phyloP scores from a whole-genome alignment of 805 yeast species.

The Saturnispora serradocipensis region DNA sequence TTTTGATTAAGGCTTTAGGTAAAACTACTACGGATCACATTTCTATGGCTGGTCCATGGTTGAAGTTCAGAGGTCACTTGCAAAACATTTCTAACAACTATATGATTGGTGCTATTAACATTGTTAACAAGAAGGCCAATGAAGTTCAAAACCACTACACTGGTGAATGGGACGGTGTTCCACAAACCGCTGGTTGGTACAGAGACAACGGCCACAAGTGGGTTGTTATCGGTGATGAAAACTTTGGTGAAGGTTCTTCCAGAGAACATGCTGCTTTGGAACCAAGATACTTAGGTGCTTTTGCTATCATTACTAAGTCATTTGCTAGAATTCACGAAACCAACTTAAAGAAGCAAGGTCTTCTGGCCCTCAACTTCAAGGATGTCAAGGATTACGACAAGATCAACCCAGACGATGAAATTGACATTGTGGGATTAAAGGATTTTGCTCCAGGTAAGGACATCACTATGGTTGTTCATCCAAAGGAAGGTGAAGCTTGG shows the following conservation, averaged over 20 bases:
- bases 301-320: constrained; percentile 94
- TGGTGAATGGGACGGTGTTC: constrained; percentile 89
- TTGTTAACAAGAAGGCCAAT: constrained; percentile 94
- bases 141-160: constrained; percentile 81
- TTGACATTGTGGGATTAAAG: constrained; percentile 78
- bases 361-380: constrained; percentile 90
- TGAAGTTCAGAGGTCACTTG: constrained; percentile 99
- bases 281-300: constrained; percentile 98
- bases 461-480: constrained; percentile 67
- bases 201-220: constrained; percentile 86
- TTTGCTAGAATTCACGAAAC: constrained; percentile 99
- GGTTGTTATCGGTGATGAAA: constrained; percentile 98
- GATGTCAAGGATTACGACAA: constrained; percentile 87
- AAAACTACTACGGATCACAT: constrained; percentile 99
- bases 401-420: constrained; percentile 83
- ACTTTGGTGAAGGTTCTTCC: constrained; percentile 99
- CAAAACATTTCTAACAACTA: constrained; percentile 98
- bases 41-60: constrained; percentile 99
- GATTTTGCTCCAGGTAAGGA: constrained; percentile 90
- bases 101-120: constrained; percentile 98
- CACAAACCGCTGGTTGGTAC: constrained; percentile 93
- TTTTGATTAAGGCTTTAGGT: constrained; percentile 91
- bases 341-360: constrained; percentile 98
- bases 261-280: constrained; percentile 99
- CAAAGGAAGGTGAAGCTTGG: constrained; percentile 75